Percentiles rank a stretch among this genome's conserved stretches.
Evolutionary conservation across 768 basidiomycete species (phyloP).

Genomic region (Hygrophorus pudorinus): DNA sequence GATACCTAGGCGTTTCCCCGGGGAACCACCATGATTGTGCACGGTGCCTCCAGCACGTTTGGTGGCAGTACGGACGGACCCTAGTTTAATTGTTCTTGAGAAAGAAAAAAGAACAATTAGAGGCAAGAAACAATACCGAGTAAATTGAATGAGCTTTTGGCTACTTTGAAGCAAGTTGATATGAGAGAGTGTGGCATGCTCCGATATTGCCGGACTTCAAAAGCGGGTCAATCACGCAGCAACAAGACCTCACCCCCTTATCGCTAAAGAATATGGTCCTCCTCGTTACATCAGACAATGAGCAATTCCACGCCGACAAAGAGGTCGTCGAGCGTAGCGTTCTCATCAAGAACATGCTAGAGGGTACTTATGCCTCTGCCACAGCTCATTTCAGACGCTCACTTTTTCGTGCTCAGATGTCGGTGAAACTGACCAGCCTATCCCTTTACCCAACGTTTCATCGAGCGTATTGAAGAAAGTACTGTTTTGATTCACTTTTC

Average conservation of each 20-base stretch:
- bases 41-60: constrained; percentile 95
- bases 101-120: constrained; percentile 1
- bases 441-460: constrained; percentile 90
- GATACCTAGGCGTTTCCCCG: constrained; percentile 87
- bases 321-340: constrained; percentile 93
- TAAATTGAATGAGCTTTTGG: constrained; percentile 40
- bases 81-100: constrained; percentile 9
- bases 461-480: constrained; percentile 92
- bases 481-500: constrained; percentile 8
- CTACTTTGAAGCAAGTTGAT: constrained; percentile 29
- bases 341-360: constrained; percentile 99
- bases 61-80: constrained; percentile 85
- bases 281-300: constrained; percentile 91
- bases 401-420: constrained; percentile 50
- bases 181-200: too few relatives aligned
- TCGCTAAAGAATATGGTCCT: constrained; percentile 49
- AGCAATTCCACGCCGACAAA: constrained; percentile 87
- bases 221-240: constrained; percentile 20
- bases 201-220: constrained; percentile 31
- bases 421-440: constrained; percentile 89
- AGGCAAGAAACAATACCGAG: constrained; percentile 19
- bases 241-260: background rate
- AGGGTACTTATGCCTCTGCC: constrained; percentile 46
- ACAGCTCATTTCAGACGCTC: constrained; percentile 3
- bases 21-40: constrained; percentile 86